A percentile compares a stretch with the other conserved stretches of the same genome.
phyloP scores from a whole-genome alignment of 2,329 filamentous ascomycete species.

The Blastomyces parvus region DNA sequence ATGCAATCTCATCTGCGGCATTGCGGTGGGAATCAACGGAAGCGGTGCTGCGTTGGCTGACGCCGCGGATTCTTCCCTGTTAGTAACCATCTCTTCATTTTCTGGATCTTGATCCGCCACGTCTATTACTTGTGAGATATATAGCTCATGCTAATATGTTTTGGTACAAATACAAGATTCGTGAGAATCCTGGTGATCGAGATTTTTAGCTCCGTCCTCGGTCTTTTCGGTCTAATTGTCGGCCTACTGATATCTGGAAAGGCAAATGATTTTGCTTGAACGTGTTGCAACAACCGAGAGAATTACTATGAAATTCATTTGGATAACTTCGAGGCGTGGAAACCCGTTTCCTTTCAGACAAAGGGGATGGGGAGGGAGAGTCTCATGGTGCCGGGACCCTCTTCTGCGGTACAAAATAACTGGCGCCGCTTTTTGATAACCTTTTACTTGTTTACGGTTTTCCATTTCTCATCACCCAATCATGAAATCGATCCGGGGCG shows the following conservation, averaged over 20 bases:
- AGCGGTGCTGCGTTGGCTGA: constrained; percentile 93
- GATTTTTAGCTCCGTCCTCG: constrained; percentile 96
- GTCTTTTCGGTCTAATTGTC: constrained; percentile 91
- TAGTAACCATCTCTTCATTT: constrained; percentile 32
- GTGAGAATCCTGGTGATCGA: constrained; percentile 98
- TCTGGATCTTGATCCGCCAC: background rate
- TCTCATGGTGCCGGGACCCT: background rate
- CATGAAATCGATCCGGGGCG: background rate
- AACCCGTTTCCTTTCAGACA: background rate
- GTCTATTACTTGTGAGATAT: background rate
- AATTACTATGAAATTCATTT: background rate
- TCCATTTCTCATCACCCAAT: background rate
- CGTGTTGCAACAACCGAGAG: background rate
- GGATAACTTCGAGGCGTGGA: background rate
- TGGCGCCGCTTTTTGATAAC: background rate
- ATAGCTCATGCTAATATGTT: constrained; percentile 15
- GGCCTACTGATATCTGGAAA: constrained; percentile 81
- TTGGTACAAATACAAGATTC: constrained; percentile 51
- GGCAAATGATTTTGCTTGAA: constrained; percentile 57
- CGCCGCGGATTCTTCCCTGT: constrained; percentile 85
- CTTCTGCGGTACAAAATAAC: background rate
- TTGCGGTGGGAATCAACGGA: constrained; percentile 96
- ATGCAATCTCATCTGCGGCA: constrained; percentile 93
- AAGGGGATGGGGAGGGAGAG: background rate
- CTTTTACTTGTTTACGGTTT: background rate